Evolutionary conservation across 163 green algal species (phyloP), one percentile per base, ranked within the genome.

Genomic region (Scenedesmus sp.): DNA sequence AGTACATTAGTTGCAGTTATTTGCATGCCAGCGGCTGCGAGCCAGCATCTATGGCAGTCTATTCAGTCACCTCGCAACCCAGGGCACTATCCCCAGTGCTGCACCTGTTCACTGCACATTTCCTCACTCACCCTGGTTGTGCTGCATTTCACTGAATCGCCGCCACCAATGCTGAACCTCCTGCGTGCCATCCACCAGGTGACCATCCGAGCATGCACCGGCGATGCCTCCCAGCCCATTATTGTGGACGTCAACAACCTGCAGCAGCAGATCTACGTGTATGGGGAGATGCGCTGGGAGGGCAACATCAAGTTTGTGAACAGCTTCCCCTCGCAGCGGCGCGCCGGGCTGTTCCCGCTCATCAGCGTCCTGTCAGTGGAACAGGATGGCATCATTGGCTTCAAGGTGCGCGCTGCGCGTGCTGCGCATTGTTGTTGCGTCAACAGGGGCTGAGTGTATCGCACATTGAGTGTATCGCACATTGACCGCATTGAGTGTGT

Each of bases 241-340:
- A 64, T 90, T 23, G 62, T 92, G 73, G 89, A 92, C 20, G 26
- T 89, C 6, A 90, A 89, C 66, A 77, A 89, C 56, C 89, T 92
- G 64, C 66, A 62, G 82, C 89, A 92, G 82, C 73, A 90, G 55
- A 90, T 92, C 3, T 92, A 89, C 10, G 89, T 92, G 54, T 92
- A 90, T 85, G 89, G 89, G 5, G 26, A 55, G 23, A 92, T 92
- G 82, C 54, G 26, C 67, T 92, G 82, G 82, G 13, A 84, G 26
- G 89, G 89, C 82, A 92, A 81, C 82, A 86, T 92, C 56, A 89
- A 81, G 82, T 90, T 92, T 5, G 59, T 89, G 57, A 92, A 92
- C 82, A 82, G 55, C 18, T 89, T 16, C 15, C 89, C 89, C 16
- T 77, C 60, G 34, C 82, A 57, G 18, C 82, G 89, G 23, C 64